Evolutionary conservation across 2,329 filamentous ascomycete species (phyloP).

Genomic region (Rhynchosporium graminicola): DNA sequence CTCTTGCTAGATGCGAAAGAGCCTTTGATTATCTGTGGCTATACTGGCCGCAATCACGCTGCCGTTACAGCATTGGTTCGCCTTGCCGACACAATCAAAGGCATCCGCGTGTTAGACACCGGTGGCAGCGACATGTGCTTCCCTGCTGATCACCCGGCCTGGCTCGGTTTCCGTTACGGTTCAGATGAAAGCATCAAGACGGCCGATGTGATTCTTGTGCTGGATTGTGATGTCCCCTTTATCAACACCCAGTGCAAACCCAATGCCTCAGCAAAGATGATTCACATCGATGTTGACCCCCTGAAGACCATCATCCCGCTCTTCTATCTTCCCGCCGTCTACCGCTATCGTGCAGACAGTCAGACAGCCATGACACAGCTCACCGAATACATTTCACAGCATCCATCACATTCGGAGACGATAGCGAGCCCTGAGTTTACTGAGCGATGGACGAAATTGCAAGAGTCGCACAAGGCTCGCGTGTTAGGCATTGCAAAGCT

Average conservation of each 20-base stretch:
- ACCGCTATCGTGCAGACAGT: slow-evolving; percentile 67
- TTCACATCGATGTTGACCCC: slow-evolving; percentile 66
- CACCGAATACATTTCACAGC: slow-evolving; percentile 55
- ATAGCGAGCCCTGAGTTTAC: slow-evolving; percentile 42
- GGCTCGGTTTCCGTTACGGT: slow-evolving; percentile 72
- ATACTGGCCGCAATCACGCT: slow-evolving; percentile 67
- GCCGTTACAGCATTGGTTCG: slow-evolving; percentile 62
- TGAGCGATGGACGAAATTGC: slow-evolving; percentile 55
- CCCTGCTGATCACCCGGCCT: slow-evolving; percentile 67
- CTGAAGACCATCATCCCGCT: slow-evolving; percentile 68
- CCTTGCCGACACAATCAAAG: slow-evolving; percentile 67
- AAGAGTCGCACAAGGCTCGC: slow-evolving; percentile 58
- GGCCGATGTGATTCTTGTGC: slow-evolving; percentile 80
- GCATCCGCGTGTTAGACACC: slow-evolving; percentile 71
- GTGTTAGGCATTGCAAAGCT: slow-evolving; percentile 60
- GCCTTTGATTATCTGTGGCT: slow-evolving; percentile 71
- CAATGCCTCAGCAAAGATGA: slow-evolving; percentile 53
- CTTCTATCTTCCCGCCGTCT: slow-evolving; percentile 67
- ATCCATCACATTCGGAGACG: slow-evolving; percentile 46
- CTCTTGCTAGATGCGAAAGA: slow-evolving; percentile 60
- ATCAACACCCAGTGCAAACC: slow-evolving; percentile 74
- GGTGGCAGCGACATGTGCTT: slow-evolving; percentile 83
- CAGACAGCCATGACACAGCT: slow-evolving; percentile 69
- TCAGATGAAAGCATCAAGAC: slow-evolving; percentile 70
- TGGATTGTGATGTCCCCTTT: slow-evolving; percentile 90